These are phyloP conservation scores for Candida tetrigidarum DNA, from an alignment of 1,139 yeast genomes.

Conservation along the genomic window DNA sequence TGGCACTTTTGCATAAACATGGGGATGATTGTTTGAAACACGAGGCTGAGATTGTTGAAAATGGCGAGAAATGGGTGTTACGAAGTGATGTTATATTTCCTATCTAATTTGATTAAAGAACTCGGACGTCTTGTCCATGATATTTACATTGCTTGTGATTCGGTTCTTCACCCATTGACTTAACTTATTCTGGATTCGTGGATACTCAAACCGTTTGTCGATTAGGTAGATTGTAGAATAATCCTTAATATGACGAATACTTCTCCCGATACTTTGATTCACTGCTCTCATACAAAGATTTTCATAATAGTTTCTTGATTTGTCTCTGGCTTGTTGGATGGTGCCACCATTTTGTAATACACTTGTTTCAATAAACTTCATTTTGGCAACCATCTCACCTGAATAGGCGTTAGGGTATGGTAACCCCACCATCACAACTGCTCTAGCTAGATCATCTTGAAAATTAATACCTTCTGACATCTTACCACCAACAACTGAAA, in stretches of 20 bases:
- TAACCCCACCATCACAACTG: constrained; percentile 84
- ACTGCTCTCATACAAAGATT: constrained; percentile 91
- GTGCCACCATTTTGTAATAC: constrained; percentile 45
- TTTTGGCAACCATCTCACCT: constrained; percentile 80
- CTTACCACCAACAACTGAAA: constrained; percentile 93
- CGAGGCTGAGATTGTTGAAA: constrained; percentile 57
- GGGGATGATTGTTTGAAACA: constrained; percentile 69
- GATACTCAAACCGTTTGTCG: constrained; percentile 61
- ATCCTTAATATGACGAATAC: constrained; percentile 83
- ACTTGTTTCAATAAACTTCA: constrained; percentile 62
- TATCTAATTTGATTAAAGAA: constrained; percentile 8
- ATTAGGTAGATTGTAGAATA: constrained; percentile 76
- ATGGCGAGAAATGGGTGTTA: constrained; percentile 67
- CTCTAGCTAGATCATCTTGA: constrained; percentile 83
- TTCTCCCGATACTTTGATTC: constrained; percentile 92
- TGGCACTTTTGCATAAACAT: constrained; percentile 67
- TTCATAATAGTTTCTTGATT: constrained; percentile 72
- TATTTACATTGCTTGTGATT: constrained; percentile 3
- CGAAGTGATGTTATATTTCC: constrained; percentile 59
- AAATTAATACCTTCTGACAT: constrained; percentile 95
- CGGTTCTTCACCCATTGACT: constrained; percentile 78
- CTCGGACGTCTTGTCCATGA: constrained; percentile 3
- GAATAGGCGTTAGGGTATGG: constrained; percentile 90
- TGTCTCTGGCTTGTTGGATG: constrained; percentile 40
- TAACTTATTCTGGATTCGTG: constrained; percentile 60